Evolutionary conservation across 805 yeast genomes (phyloP).

Genomic region (Sugiyamaella americana): DNA sequence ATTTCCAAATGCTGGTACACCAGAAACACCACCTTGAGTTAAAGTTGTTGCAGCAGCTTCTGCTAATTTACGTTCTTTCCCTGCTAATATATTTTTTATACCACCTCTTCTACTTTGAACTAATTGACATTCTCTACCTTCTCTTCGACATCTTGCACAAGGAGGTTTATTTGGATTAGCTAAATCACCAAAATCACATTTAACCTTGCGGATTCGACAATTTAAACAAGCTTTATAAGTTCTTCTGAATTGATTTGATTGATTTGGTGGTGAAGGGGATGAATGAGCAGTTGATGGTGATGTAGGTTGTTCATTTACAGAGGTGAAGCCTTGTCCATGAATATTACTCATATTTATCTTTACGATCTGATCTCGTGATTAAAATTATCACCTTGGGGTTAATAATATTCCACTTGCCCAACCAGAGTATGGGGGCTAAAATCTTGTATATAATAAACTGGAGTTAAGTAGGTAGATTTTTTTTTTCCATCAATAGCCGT

Average conservation of each 20-base stretch:
- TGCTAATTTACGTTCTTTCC: slow-evolving; percentile 44
- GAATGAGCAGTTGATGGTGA: no score
- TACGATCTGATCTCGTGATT: not conserved
- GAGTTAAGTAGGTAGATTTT: not conserved
- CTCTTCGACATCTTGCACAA: slow-evolving; percentile 79
- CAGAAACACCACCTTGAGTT: not conserved
- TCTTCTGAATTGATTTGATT: slow-evolving; percentile 29
- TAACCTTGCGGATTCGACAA: slow-evolving; percentile 78
- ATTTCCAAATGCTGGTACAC: not conserved
- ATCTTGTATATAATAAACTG: not conserved
- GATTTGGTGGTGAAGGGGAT: not conserved
- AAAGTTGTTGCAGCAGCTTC: slow-evolving; percentile 2
- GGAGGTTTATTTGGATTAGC: slow-evolving; percentile 72
- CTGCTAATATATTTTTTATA: slow-evolving; percentile 33
- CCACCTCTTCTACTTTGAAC: slow-evolving; percentile 55
- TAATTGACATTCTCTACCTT: slow-evolving; percentile 73
- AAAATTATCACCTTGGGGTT: not conserved
- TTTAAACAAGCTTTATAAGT: slow-evolving; percentile 79
- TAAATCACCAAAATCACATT: slow-evolving; percentile 77
- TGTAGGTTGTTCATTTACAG: not conserved
- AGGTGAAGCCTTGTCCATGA: not conserved
- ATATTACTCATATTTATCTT: not conserved
- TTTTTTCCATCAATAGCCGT: not conserved
- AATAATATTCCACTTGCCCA: not conserved
- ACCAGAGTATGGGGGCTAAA: not conserved